These are phyloP conservation scores for Chrysophaeum taylorii DNA, from an alignment of 352 stramenopile genomes.

Conservation along the genomic window DNA sequence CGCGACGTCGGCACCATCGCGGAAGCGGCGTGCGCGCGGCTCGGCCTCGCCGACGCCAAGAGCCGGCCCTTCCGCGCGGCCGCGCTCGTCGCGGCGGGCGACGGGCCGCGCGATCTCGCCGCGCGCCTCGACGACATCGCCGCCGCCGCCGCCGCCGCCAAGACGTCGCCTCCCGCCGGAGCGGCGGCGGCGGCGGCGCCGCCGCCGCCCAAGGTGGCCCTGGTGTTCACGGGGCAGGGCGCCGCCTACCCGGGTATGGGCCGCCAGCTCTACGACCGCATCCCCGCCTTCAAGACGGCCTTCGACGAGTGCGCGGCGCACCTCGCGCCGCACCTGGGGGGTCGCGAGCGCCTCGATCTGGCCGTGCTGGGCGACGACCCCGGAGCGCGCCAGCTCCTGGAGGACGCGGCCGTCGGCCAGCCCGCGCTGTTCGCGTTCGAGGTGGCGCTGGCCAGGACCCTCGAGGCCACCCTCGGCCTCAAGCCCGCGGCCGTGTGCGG, in stretches of 20 bases:
- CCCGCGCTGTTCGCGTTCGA: neutral
- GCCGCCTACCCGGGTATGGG: neutral
- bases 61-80: neutral
- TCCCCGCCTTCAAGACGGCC: neutral
- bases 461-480: neutral
- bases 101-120: neutral
- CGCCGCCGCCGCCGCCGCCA: neutral
- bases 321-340: neutral
- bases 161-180: too few relatives aligned
- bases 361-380: neutral
- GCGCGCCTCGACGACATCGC: neutral
- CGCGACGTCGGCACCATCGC: neutral
- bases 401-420: neutral
- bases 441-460: neutral
- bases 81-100: neutral
- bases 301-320: neutral
- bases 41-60: neutral
- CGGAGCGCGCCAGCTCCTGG: neutral
- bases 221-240: constrained; percentile 8
- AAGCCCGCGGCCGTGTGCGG: neutral
- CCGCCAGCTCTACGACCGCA: neutral
- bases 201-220: neutral
- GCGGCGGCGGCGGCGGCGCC: neutral
- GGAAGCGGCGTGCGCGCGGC: too few relatives aligned
- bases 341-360: neutral